Conservation (phyloP, 2,329 filamentous ascomycete genomes). For the Colletotrichum sp. region DNA sequence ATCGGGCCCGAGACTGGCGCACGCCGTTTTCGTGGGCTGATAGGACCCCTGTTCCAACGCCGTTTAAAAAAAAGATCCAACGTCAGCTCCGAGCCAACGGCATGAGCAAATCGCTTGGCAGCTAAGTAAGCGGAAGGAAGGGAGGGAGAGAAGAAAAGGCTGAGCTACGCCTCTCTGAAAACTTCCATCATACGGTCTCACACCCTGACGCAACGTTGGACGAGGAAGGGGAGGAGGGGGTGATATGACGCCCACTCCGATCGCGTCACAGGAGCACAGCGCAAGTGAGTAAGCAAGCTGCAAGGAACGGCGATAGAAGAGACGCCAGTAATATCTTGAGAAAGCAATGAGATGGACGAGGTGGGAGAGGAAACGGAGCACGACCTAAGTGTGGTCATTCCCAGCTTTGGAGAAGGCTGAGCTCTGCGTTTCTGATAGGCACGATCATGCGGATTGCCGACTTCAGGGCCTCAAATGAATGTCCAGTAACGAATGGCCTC, state of each 20-base stretch:
- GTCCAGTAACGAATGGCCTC: not conserved
- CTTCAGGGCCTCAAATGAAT: not conserved
- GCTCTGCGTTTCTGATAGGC: conserved; percentile 7
- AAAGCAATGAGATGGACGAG: not conserved
- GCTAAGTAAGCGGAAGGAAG: not conserved
- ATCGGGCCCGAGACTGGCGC: not conserved
- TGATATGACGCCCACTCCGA: not conserved
- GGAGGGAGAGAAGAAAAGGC: not conserved
- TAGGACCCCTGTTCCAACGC: not conserved
- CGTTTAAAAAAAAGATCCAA: not conserved
- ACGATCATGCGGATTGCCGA: conserved; percentile 17
- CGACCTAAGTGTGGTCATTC: not conserved
- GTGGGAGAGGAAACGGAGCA: not conserved
- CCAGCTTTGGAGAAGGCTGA: not conserved
- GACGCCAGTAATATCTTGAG: not conserved
- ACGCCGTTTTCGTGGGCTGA: conserved; percentile 5
- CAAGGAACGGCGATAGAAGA: not conserved
- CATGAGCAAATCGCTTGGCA: not conserved
- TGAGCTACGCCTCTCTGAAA: not conserved
- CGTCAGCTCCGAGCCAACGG: not conserved
- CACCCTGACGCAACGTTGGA: not conserved
- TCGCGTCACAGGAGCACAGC: conserved; percentile 8
- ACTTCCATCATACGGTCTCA: not conserved
- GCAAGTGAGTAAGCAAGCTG: not conserved
- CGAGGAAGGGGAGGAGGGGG: not conserved